Evolutionary conservation across 805 yeast species (phyloP).

Genomic region (Candida schatavii): DNA sequence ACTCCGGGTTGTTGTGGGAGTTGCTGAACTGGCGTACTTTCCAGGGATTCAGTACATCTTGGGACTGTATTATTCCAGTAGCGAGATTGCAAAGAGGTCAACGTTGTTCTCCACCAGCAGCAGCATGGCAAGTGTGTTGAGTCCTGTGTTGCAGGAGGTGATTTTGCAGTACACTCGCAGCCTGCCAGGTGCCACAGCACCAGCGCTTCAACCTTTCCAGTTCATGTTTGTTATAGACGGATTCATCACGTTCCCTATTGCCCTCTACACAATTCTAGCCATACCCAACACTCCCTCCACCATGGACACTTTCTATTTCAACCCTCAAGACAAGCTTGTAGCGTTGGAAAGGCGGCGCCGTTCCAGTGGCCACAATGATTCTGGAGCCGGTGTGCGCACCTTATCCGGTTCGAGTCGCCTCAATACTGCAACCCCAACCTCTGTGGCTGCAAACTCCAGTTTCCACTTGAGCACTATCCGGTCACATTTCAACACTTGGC

Average conservation of each 20-base stretch:
- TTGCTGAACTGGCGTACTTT: constrained; percentile 24
- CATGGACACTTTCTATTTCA: constrained; percentile 41
- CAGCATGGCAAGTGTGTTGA: constrained; percentile 30
- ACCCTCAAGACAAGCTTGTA: constrained; percentile 35
- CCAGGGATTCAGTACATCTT: constrained; percentile 23
- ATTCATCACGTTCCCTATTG: constrained; percentile 33
- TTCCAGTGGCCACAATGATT: not conserved
- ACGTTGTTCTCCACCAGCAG: constrained; percentile 34
- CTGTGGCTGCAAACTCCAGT: constrained; percentile 10
- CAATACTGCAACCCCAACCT: not conserved
- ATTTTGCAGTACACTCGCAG: not conserved
- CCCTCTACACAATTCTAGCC: constrained; percentile 40
- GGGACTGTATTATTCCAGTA: constrained; percentile 33
- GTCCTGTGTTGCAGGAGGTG: constrained; percentile 36
- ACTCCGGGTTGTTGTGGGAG: constrained; percentile 20
- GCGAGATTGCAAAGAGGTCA: constrained; percentile 36
- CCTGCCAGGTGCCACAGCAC: constrained; percentile 11
- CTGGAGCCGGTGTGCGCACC: constrained; percentile 18
- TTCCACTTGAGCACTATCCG: constrained; percentile 14
- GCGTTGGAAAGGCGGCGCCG: constrained; percentile 18
- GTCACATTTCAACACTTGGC: constrained; percentile 18
- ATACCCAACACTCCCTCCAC: constrained; percentile 48
- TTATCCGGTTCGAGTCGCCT: constrained; percentile 8
- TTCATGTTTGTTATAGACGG: constrained; percentile 50
- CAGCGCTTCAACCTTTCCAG: constrained; percentile 32